Conservation (phyloP, 192 early-diverging fungal species). For the Haplosporangium gracile region DNA sequence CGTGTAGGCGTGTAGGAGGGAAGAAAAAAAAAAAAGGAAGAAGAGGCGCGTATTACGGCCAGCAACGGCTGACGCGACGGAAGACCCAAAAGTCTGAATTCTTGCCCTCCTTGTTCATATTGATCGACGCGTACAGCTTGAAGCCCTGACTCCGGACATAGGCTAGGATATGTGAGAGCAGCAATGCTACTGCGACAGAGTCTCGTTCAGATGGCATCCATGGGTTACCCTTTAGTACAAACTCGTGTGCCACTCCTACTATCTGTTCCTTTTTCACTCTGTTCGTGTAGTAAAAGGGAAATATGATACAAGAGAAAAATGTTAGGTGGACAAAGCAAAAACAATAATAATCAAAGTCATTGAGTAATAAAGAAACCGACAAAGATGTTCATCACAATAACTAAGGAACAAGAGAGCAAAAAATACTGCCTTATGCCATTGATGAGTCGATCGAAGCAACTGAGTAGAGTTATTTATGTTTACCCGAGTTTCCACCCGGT, state of each 20-base stretch:
- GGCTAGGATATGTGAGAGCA: not conserved
- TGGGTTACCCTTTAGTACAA: not conserved
- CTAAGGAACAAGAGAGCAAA: too few species aligned
- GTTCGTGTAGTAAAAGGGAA: not conserved
- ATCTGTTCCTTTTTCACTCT: not conserved
- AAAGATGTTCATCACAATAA: too few species aligned
- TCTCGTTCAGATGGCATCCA: not conserved
- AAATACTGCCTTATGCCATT: too few species aligned
- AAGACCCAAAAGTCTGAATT: not conserved
- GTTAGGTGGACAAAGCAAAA: not conserved
- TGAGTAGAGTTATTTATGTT: too few species aligned
- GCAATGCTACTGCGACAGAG: not conserved
- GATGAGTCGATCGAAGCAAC: too few species aligned
- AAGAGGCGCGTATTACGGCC: not conserved
- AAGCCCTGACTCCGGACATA: not conserved
- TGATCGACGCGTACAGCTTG: constrained; percentile 2
- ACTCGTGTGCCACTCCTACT: not conserved
- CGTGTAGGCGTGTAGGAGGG: not conserved
- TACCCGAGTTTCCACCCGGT: not conserved
- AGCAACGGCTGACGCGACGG: not conserved
- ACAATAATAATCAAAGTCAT: too few species aligned
- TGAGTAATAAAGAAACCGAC: too few species aligned
- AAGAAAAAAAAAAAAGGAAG: not conserved
- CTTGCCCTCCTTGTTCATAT: not conserved
- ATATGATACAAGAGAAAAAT: not conserved